These are phyloP conservation scores for Schrenkiella parvula DNA, from an alignment of 345 rosid species.

Conservation along the genomic window DNA sequence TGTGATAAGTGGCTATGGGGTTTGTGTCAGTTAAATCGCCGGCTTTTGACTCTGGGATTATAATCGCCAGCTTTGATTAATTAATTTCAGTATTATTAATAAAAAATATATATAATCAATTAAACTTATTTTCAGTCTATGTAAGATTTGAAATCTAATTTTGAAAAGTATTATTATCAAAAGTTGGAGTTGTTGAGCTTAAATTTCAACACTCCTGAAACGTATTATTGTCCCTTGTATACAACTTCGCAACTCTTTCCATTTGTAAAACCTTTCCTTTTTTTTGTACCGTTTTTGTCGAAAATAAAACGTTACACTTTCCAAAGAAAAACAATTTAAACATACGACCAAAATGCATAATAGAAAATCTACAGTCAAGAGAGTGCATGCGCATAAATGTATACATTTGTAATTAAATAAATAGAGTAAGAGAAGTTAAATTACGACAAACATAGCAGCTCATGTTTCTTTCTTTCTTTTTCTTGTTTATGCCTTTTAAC, in stretches of 20 bases:
- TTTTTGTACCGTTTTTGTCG: not conserved
- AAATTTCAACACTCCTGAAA: not conserved
- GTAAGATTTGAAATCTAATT: too few species aligned
- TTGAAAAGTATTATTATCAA: too few species aligned
- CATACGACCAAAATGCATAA: constrained; percentile 15
- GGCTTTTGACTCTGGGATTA: too few species aligned
- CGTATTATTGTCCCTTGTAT: not conserved
- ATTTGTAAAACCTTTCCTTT: not conserved
- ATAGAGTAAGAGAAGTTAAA: constrained; percentile 7
- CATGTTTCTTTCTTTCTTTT: not conserved
- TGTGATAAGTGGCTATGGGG: too few species aligned
- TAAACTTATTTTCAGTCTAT: too few species aligned
- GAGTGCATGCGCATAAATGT: not conserved
- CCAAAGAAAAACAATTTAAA: not conserved
- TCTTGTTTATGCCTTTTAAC: not conserved
- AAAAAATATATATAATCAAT: too few species aligned
- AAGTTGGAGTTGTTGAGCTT: not conserved
- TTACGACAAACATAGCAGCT: constrained; percentile 18
- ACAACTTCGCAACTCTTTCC: not conserved
- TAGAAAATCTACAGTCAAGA: constrained; percentile 24
- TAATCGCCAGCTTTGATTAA: too few species aligned
- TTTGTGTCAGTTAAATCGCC: too few species aligned
- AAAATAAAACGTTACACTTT: constrained; percentile 2
- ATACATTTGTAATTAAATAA: not conserved
- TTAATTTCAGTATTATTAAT: too few species aligned